Evolutionary conservation across 805 yeast species (phyloP), one percentile per base, ranked within the genome.

Genomic region (Saccharomycopsis vini): DNA sequence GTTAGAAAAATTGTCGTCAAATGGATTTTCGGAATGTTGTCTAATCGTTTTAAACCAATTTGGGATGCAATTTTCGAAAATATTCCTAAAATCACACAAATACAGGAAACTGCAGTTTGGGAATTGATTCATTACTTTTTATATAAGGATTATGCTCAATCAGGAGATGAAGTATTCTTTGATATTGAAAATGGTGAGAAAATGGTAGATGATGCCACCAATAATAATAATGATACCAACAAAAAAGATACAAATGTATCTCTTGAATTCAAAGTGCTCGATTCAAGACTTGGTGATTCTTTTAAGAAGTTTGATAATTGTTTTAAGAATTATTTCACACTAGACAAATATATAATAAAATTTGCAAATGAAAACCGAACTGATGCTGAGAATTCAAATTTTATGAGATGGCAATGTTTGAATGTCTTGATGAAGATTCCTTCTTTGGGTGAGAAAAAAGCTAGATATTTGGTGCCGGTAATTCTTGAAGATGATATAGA

Each of bases 41-140:
- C 86, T 3, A 78, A 79, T 28, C 73, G 75, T 46, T 87, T 90
- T 53, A 82, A 86, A 44, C 97, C 97, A 1, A 71, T 82, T 12
- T 88, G 95, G 95, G 72, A 75, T 16, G 87, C 82, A 4, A 82
- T 83, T 2, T 63, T 69, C 43, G 90, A 81, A 48, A 70, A 73
- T 3, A 55, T 85, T 3, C 74, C 79, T 1, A 55, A 60, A 3
- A 59, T 81, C 7, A 60, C 67, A 12, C 63, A 57, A 15, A 68
- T 67, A 50, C 57, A 64, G 40, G 66, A 69, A 15, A 61, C 59
- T 0, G 39, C 64, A 10, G 63, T 83, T 0, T 87, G 95, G 94
- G 56, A 40, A 20, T 31, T 16, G 10, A 20, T 40, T n/a, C 16
- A 66, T 0, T 54, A 74, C 16, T 62, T 77, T 0, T 59, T 61